A percentile compares a stretch with the other conserved stretches of the same genome.
These are phyloP conservation scores for Backusella circina DNA, from an alignment of 192 early-diverging fungal species.

Conservation along the genomic window DNA sequence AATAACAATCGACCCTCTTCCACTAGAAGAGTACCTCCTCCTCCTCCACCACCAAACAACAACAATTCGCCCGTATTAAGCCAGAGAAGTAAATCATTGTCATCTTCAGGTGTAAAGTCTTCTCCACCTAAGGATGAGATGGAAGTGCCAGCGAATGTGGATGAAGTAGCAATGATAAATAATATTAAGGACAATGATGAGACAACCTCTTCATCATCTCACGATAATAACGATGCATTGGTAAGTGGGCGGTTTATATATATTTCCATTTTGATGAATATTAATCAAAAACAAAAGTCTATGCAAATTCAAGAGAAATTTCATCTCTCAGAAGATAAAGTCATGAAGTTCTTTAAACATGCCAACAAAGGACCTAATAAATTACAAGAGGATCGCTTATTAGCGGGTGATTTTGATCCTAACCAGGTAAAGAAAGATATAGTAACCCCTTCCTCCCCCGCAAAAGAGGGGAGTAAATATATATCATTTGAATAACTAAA, in stretches of 20 bases:
- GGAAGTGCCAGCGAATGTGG: slow-evolving; percentile 30
- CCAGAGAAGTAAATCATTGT: background rate
- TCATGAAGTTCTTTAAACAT: slow-evolving; percentile 47
- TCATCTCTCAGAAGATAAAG: slow-evolving; percentile 46
- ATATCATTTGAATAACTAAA: background rate
- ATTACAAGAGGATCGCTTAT: background rate
- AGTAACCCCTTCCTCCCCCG: background rate
- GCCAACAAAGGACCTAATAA: slow-evolving; percentile 19
- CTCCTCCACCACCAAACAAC: background rate
- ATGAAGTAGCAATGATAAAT: slow-evolving; percentile 42
- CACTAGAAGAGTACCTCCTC: background rate
- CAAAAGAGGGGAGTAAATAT: background rate
- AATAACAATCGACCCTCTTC: background rate
- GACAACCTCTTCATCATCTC: slow-evolving; percentile 4
- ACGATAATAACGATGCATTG: slow-evolving; percentile 29
- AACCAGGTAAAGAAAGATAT: slow-evolving; percentile 2
- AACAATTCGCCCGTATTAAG: background rate
- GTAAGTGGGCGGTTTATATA: background rate
- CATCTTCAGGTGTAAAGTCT: background rate
- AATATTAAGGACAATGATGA: slow-evolving; percentile 21
- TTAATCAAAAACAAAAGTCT: slow-evolving; percentile 26
- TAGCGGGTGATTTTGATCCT: background rate
- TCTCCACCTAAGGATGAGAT: background rate
- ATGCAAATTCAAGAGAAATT: slow-evolving; percentile 53
- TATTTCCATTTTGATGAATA: no score